These are phyloP conservation scores for Mycosphaerella sp. DNA, from an alignment of 2,329 filamentous ascomycete species.

Conservation along the genomic window DNA sequence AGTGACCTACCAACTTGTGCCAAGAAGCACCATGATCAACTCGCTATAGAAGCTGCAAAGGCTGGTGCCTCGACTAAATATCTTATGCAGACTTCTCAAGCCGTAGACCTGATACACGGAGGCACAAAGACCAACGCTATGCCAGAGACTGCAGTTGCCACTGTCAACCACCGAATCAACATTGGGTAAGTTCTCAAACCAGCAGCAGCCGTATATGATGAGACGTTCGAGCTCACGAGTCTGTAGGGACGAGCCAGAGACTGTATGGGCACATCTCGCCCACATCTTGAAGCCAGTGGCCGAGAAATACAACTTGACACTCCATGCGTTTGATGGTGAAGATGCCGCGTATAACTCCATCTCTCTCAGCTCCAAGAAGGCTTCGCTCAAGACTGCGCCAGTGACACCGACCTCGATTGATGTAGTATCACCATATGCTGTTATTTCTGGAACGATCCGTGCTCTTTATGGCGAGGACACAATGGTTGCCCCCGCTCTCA, in stretches of 20 bases:
- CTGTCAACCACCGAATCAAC: slow-evolving; percentile 54
- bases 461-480: slow-evolving; percentile 40
- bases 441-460: slow-evolving; percentile 40
- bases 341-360: slow-evolving; percentile 32
- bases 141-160: slow-evolving; percentile 48
- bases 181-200: slow-evolving; percentile 33
- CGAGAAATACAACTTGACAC: slow-evolving; percentile 43
- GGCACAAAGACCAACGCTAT: slow-evolving; percentile 55
- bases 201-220: too few species aligned
- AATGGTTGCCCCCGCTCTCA: slow-evolving; percentile 33
- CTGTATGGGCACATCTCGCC: slow-evolving; percentile 43
- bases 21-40: slow-evolving; percentile 35
- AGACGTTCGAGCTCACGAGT: too few species aligned
- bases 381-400: slow-evolving; percentile 31
- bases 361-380: slow-evolving; percentile 24
- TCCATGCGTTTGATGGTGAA: slow-evolving; percentile 45
- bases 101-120: slow-evolving; percentile 49
- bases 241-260: slow-evolving; percentile 38
- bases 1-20: slow-evolving; percentile 30
- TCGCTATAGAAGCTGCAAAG: slow-evolving; percentile 35
- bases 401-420: slow-evolving; percentile 35
- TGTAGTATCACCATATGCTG: slow-evolving; percentile 26
- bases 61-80: slow-evolving; percentile 43
- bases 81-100: slow-evolving; percentile 53
- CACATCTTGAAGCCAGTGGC: slow-evolving; percentile 44